Evolutionary conservation across 495 filamentous ascomycete species (phyloP), one percentile per base, ranked within the genome.

Genomic region (Usnea hakonensis): DNA sequence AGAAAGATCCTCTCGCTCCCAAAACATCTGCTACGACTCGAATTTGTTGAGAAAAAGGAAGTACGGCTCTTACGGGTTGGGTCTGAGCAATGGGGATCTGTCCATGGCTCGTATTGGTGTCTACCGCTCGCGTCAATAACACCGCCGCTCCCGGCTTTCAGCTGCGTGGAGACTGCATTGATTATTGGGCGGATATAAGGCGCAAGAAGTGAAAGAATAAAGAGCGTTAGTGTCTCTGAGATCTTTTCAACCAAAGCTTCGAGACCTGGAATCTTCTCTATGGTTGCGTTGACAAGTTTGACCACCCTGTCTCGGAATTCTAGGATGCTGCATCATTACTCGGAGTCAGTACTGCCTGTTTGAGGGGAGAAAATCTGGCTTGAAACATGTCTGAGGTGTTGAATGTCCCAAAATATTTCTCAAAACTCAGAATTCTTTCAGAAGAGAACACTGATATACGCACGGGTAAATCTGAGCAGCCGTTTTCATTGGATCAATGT

Each of bases 281-380:
- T 90, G 58, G 90, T 87, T 48, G 83, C 81, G 63, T 83, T 87
- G 71, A 98, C 88, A 36, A 84, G 79, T 38, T 87, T 88, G 30
- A 95, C 92, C 40, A 97, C 91, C 64, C 86, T 90, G 80, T 98
- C 94, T 41, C 94, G 83, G 78, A 97, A 98, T 58, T 89, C 84
- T 11, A 98, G 81, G 62, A 98, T 96, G 46, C 41, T 44, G n/a
- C 0, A 19, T 44, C 6, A 9, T 19, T n/a, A n/a, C 21, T n/a
- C 4, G 5, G 5, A n/a, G 17, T 44, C n/a, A 44, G 41, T 44
- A 21, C 10, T 23, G 41, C n/a, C 17, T 23, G 11, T 23, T 44
- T 9, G 3, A 41, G 40, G 40, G n/a, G 41, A 1, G 19, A n/a
- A 23, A 23, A 4, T 44, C 7, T 21, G n/a, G 6, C 41, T n/a